Conservation (phyloP, 139 green algal species). For the Picochlorum costavermella region DNA sequence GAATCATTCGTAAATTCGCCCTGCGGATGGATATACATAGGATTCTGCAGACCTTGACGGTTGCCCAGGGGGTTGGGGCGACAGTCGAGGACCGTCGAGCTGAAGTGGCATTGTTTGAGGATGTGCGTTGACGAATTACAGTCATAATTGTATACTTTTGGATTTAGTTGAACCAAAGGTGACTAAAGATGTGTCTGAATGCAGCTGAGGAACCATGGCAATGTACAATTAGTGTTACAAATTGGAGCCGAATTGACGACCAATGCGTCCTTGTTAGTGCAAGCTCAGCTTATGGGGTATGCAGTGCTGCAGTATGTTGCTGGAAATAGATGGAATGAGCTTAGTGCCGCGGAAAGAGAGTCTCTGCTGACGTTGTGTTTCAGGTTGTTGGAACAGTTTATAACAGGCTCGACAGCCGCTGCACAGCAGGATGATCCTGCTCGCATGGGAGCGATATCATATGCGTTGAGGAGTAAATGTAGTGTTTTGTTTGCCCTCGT, state of each 20-base stretch:
- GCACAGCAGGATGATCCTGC: too few relatives aligned
- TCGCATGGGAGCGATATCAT: not conserved
- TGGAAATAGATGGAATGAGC: constrained; percentile 36
- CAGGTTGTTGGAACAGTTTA: too few relatives aligned
- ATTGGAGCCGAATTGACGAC: not conserved
- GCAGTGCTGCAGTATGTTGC: constrained; percentile 44
- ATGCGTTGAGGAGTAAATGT: constrained; percentile 53
- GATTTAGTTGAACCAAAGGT: not conserved
- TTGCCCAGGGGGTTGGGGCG: constrained; percentile 10
- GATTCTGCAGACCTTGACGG: constrained; percentile 1
- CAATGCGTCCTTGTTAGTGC: constrained; percentile 15
- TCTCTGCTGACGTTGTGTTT: too few relatives aligned
- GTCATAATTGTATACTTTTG: not conserved
- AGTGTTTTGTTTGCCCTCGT: constrained; percentile 60
- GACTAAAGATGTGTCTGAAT: not conserved
- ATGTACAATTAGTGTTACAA: constrained; percentile 2
- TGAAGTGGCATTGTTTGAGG: constrained; percentile 18
- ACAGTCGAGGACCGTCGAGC: constrained; percentile 15
- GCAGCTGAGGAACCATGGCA: not conserved
- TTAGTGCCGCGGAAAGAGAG: constrained; percentile 25
- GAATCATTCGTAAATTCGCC: too few relatives aligned
- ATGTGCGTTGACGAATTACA: constrained; percentile 5
- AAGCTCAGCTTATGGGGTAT: constrained; percentile 44
- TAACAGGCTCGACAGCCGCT: too few relatives aligned
- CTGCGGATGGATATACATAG: not conserved